Base-by-base conservation (phyloP, 495 filamentous ascomycete species). In the Hypoxylon trugodes region DNA sequence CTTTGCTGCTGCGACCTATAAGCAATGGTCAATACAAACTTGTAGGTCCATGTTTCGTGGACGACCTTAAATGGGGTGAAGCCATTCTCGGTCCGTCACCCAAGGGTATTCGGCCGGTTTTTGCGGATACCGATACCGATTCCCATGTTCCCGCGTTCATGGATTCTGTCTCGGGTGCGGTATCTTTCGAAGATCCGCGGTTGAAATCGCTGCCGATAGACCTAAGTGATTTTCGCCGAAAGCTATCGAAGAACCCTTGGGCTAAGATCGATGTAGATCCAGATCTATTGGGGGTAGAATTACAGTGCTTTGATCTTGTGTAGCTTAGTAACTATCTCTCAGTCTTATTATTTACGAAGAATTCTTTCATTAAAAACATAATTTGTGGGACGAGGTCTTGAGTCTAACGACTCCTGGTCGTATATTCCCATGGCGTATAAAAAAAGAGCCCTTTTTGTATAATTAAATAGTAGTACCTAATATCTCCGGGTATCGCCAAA, bases 401-500 rank as follows among this genome's bases (percentile, higher is more conserved):
- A n/a, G n/a, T n/a, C n/a, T n/a, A n/a, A n/a, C n/a, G n/a, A n/a
- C n/a, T n/a, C n/a, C n/a, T n/a, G n/a, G n/a, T n/a, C 16, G n/a
- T 33, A 22, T 48, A 21, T 16, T 18, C 5, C 18, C 8, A 38
- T 19, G 10, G n/a, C n/a, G n/a, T n/a, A n/a, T n/a, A n/a, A n/a
- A 45, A 22, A 46, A 36, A 7, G 47, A 28, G 10, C 2, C 42
- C 33, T 58, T 26, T 51, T 35, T 52, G 36, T 12, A 60, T n/a
- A 21, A 18, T 41, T 4, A 13, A 26, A n/a, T 32, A 22, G 9
- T 21, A 22, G 13, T n/a, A 19, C 32, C 54, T 38, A 53, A 42
- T n/a, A 15, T 49, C 19, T 21, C 6, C 38, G 65, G 65, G 65
- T 68, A 68, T 68, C 58, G 36, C 59, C 52, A 36, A 63, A 63